Evolutionary conservation across 169 alveolate genomes (phyloP).

Genomic region (Cryptosporidium baileyi): DNA sequence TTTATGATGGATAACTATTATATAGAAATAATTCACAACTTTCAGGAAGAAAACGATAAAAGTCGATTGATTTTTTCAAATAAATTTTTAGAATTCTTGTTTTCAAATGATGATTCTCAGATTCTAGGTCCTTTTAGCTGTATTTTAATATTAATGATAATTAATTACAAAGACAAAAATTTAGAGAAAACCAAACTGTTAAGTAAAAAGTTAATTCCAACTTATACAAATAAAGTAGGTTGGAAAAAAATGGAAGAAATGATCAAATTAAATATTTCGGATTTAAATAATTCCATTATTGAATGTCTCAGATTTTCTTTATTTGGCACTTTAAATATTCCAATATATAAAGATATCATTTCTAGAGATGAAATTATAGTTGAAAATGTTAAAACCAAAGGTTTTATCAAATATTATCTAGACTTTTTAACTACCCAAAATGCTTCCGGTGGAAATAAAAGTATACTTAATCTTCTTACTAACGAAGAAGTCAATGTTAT

Average conservation of each 20-base stretch:
- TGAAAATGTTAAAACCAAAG: neutral
- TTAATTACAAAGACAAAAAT: conserved; percentile 14
- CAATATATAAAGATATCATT: conserved; percentile 17
- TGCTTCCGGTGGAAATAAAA: conserved; percentile 57
- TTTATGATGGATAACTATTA: conserved; percentile 28
- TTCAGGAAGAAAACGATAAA: neutral
- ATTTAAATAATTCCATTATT: conserved; percentile 12
- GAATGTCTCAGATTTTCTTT: conserved; percentile 57
- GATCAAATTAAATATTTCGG: conserved; percentile 20
- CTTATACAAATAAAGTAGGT: neutral
- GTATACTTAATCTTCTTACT: neutral
- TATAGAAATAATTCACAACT: neutral
- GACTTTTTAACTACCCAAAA: conserved; percentile 48
- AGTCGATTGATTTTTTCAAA: neutral
- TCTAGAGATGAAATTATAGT: conserved; percentile 41
- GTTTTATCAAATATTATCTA: neutral
- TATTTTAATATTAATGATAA: neutral
- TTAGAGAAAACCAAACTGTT: neutral
- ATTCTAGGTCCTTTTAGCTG: neutral
- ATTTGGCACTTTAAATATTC: neutral
- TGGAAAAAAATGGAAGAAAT: conserved; percentile 14
- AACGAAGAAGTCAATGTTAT: conserved; percentile 6
- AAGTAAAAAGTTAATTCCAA: conserved; percentile 13
- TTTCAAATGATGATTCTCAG: neutral
- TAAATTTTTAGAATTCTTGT: neutral